Conservation (phyloP, 257 asterid genomes). For the Primulina tabacum region DNA sequence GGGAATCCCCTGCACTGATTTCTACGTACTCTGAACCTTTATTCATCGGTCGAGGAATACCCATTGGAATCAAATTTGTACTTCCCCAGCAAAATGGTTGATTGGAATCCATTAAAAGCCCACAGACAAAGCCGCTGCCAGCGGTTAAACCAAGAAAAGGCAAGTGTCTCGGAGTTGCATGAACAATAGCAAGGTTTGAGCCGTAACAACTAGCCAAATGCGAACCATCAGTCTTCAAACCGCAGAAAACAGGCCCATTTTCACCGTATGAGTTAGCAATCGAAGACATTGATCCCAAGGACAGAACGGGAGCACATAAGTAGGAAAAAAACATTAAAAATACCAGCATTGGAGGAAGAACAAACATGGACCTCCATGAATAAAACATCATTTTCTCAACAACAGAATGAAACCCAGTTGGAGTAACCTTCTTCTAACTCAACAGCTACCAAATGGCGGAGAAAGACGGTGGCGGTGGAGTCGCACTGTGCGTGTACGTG, state of each 20-base stretch:
- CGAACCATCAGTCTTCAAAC: conserved; percentile 77
- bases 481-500: conserved; percentile 3
- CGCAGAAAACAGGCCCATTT: conserved; percentile 76
- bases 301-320: conserved; percentile 37
- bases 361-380: conserved; percentile 25
- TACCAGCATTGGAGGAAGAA: conserved; percentile 26
- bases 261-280: conserved; percentile 87
- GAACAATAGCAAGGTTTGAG: conserved; percentile 54
- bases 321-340: conserved; percentile 35
- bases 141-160: conserved; percentile 67
- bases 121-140: conserved; percentile 83
- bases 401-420: not conserved
- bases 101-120: conserved; percentile 48
- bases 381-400: conserved; percentile 15
- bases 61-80: conserved; percentile 56
- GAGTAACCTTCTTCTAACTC: not conserved
- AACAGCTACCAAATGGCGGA: not conserved
- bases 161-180: conserved; percentile 51
- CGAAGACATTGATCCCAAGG: conserved; percentile 89
- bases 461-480: conserved; percentile 29
- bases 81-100: conserved; percentile 91
- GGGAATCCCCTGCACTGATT: conserved; percentile 87
- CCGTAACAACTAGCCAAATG: conserved; percentile 72
- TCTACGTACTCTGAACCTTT: conserved; percentile 57
- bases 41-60: conserved; percentile 48